Base-by-base conservation (phyloP, 441 rosid species). In the Croton laevigatus region DNA sequence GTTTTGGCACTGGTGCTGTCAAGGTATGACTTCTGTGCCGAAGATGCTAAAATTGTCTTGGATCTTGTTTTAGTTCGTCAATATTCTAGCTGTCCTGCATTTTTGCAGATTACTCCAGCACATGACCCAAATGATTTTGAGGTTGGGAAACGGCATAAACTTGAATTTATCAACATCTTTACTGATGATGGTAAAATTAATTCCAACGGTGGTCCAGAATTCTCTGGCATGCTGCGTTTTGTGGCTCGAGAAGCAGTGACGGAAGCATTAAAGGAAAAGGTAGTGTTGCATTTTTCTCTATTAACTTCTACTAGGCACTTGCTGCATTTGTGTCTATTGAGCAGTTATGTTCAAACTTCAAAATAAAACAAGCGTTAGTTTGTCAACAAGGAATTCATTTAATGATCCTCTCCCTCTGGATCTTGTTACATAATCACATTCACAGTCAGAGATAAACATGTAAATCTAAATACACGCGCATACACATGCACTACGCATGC, bases 1-100 rank as follows among this genome's bases (percentile, higher is more conserved):
- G 69, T n/a, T 95, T 95, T 76, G 98, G 99, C 59, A 95, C 99
- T 79, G 99, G 99, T 72, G 94, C 96, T 79, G 98, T 95, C 62
- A 95, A 95, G 98, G 99, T 92, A 77, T 64, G 48, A 10, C 44
- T 46, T 60, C 65, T n/a, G 62, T 34, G 54, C 73, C 22, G 32
- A 37, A 38, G 73, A 67, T 73, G 57, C 58, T 69, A 42, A 48
- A 64, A 27, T 13, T 68, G 44, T 54, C 14, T 13, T 16, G 4
- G 57, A 8, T 20, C 40, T 68, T 14, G 22, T 75, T 62, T 59
- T 19, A 9, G 27, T 52, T 38, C 32, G 46, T 71, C 53, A 64
- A 67, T 60, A 38, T 42, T 76, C 54, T 46, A 36, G 53, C 44
- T 17, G 37, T 65, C 59, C 70, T 42, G 37, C 17, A 37, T 59